Percentiles rank a stretch among this genome's conserved stretches.
These are phyloP conservation scores for Colletotrichum sp. DNA, from an alignment of 2,329 filamentous ascomycete genomes.

Conservation along the genomic window DNA sequence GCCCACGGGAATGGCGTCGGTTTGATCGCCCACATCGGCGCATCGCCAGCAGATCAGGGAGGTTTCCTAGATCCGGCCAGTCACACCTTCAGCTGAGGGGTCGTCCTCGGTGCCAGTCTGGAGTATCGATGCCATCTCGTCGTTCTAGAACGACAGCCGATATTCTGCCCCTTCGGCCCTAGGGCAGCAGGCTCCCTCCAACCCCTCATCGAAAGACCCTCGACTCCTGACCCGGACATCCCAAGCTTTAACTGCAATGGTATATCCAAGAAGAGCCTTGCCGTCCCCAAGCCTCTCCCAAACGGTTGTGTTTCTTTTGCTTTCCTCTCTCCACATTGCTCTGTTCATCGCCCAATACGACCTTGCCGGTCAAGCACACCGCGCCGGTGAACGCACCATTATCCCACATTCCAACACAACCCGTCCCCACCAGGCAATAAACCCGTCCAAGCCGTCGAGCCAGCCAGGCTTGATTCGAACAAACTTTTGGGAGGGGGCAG, in stretches of 20 bases:
- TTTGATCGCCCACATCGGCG: conserved; percentile 10
- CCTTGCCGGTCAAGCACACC: background rate
- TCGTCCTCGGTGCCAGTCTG: background rate
- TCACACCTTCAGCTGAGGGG: background rate
- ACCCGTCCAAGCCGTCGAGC: background rate
- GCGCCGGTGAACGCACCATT: background rate
- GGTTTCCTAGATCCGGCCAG: background rate
- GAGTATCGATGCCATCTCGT: background rate
- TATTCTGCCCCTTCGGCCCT: background rate
- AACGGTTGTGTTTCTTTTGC: background rate
- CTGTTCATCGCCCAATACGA: background rate
- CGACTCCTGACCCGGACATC: background rate
- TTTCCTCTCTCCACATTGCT: background rate
- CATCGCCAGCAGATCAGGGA: background rate
- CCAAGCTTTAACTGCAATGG: background rate
- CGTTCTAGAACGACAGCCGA: background rate
- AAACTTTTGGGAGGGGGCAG: background rate
- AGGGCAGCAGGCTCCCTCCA: background rate
- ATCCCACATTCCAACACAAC: background rate
- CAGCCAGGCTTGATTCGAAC: background rate
- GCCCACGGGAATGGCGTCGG: background rate
- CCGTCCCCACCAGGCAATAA: background rate
- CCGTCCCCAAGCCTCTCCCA: background rate
- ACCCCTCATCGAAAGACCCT: background rate
- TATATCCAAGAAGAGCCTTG: background rate